Percentiles rank a stretch among this genome's conserved stretches.
Evolutionary conservation across 1,284 basidiomycete genomes (phyloP).

Genomic region (Leccinum insigne): DNA sequence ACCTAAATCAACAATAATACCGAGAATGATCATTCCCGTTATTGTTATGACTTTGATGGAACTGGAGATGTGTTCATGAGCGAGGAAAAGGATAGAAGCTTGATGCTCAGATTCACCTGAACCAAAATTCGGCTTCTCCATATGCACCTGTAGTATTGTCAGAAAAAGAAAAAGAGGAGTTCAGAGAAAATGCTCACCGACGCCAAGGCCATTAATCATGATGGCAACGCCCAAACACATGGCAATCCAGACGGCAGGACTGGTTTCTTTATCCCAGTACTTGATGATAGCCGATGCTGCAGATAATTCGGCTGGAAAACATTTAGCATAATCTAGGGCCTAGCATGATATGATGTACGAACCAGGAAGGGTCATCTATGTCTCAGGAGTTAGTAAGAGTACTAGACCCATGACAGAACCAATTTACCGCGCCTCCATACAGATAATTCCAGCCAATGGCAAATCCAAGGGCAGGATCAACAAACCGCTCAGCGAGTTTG

Average conservation of each 20-base stretch:
- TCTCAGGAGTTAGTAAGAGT: not conserved
- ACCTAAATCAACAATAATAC: slow-evolving; percentile 42
- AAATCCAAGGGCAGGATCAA: slow-evolving; percentile 68
- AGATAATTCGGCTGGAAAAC: slow-evolving; percentile 52
- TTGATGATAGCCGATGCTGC: slow-evolving; percentile 63
- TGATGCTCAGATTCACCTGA: slow-evolving; percentile 19
- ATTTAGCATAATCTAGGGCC: not conserved
- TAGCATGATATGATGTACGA: not conserved
- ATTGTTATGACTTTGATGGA: slow-evolving; percentile 44
- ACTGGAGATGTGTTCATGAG: slow-evolving; percentile 8
- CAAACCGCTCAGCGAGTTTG: slow-evolving; percentile 64
- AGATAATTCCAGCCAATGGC: slow-evolving; percentile 68
- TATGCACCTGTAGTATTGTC: slow-evolving; percentile 33
- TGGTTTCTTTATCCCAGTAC: slow-evolving; percentile 46
- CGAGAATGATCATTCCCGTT: slow-evolving; percentile 41
- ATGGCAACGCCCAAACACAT: slow-evolving; percentile 61
- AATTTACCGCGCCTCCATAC: slow-evolving; percentile 53
- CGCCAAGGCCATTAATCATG: slow-evolving; percentile 58
- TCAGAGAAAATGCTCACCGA: slow-evolving; percentile 30
- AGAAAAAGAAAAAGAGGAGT: not conserved
- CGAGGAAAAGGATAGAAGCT: not conserved
- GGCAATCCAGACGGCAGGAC: slow-evolving; percentile 60
- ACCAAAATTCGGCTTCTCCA: slow-evolving; percentile 56
- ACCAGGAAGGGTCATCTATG: slow-evolving; percentile 28
- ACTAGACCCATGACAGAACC: slow-evolving; percentile 28